Base-by-base conservation (phyloP, 2,329 filamentous ascomycete species). In the Mycosphaerella arachidis region DNA sequence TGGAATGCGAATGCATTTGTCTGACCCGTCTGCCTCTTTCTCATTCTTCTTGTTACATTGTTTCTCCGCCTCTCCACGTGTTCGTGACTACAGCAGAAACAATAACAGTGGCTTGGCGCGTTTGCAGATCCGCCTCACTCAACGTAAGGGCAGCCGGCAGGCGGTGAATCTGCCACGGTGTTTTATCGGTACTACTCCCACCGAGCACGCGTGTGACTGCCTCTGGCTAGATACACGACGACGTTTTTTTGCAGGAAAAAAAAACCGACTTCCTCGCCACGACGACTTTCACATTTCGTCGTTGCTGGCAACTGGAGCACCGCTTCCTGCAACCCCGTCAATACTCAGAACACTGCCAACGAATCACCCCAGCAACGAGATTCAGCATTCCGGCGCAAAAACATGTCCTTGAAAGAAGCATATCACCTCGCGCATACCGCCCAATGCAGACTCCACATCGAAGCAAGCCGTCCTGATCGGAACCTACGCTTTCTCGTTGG, bases 401-500 rank as follows among this genome's bases (percentile, higher is more conserved):
- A 24, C 52, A 73, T 72, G 71, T 74, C 72, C 52, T 68, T 73
- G 43, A 64, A 64, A 57, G 68, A 74, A 61, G 71, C 71, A 50
- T 73, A 72, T 59, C 60, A 62, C 33, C 62, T 74, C 43, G 72
- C 72, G 6, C 72, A 74, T 64, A 72, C 64, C 6, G 72, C 72
- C 31, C 67, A 73, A 61, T 74, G 71, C 58, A 67, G 72, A 43
- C 70, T 74, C 24, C 60, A 73, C 33, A 61, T 73, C 29, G 71
- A 68, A 58, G 71, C 70, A 30, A 66, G 60, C 56, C 66, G 69
- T 18, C 71, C 70, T 6, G 70, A 74, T 52, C 69, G 72, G 48
- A 68, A 72, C 56, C 62, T 72, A n/a, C 67, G 72, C 37, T 73
- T 71, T 53, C 66, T 74, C 20, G 70, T 74, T 51, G 72, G 72